phyloP scores from a whole-genome alignment of 139 green algal genomes.

The Ettlia oleoabundans region DNA sequence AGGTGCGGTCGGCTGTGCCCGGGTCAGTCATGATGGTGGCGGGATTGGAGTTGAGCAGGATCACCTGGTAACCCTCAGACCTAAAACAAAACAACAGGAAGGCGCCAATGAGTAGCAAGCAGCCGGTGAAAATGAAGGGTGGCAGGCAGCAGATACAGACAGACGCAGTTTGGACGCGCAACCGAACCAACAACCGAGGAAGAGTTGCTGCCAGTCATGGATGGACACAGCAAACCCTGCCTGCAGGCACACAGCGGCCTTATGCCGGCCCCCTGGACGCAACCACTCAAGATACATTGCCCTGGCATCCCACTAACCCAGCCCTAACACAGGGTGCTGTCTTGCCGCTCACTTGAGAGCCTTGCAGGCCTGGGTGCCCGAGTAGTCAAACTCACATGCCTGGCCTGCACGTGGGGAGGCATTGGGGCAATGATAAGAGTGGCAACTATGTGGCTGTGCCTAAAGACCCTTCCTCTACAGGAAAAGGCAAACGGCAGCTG shows the following conservation, averaged over 20 bases:
- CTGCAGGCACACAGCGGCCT: too few species aligned
- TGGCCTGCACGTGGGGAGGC: slow-evolving; percentile 45
- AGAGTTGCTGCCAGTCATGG: too few species aligned
- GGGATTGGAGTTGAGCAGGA: slow-evolving; percentile 99
- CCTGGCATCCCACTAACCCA: neutral
- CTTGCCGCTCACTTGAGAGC: slow-evolving; percentile 78
- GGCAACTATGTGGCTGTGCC: too few species aligned
- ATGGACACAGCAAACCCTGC: too few species aligned
- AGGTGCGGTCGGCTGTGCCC: slow-evolving; percentile 95
- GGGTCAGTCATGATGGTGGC: slow-evolving; percentile 99
- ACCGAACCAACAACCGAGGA: too few species aligned
- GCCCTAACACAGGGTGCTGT: neutral
- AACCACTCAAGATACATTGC: too few species aligned
- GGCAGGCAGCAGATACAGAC: neutral
- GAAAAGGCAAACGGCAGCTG: too few species aligned
- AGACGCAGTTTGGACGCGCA: too few species aligned
- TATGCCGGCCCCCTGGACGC: too few species aligned
- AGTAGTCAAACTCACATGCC: slow-evolving; percentile 99
- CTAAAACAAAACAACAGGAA: slow-evolving; percentile 38
- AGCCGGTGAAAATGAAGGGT: too few species aligned
- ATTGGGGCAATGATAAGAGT: too few species aligned
- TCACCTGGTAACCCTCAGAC: slow-evolving; percentile 94
- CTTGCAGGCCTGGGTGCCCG: slow-evolving; percentile 98
- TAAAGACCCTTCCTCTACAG: too few species aligned
- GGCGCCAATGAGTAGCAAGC: neutral